Evolutionary conservation across 257 asterid genomes (phyloP), one percentile per base, ranked within the genome.

Genomic region (Jacaranda mimosifolia): DNA sequence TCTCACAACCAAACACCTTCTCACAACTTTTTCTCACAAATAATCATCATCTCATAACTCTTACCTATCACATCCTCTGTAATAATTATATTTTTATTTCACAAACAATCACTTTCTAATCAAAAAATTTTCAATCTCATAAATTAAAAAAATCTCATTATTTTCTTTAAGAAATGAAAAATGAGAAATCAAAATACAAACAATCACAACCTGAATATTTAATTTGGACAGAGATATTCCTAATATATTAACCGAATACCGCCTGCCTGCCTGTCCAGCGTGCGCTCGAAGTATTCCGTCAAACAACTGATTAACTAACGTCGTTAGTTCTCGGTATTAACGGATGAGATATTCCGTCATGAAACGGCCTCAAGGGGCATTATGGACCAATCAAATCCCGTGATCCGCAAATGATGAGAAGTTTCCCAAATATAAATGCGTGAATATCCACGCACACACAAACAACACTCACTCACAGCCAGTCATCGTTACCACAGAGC

Each of bases 341-440:
- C 42, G 4, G 7, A 52, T 46, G 62, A 51, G 57, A 59, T 52
- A 64, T 75, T 42, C 81, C 83, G 66, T 70, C 55, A 62, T 8
- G 36, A 15, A 9, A 63, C 60, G 40, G 5, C 35, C 46, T 2
- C 72, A 26, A 71, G 53, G 89, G 89, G 86, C 68, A 73, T 42
- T 76, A 68, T 79, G 13, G 87, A 17, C 86, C 73, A 68, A 72
- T 36, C 78, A 4, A n/a, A 4, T 73, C 52, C 13, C 82, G 78
- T 69, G 86, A 81, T 83, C 85, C 80, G 77, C 87, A 86, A 79
- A 75, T 76, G 72, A 79, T 72, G 83, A 8, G 4, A 3, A 9
- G 14, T 63, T 82, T 64, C 53, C 74, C 74, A 70, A 56, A 32
- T 67, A 79, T 81, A 79, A 45, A 63, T 68, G 13, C 15, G 72